Evolutionary conservation across 75 land plant genomes (phyloP).

Genomic region (Cupressus sempervirens): DNA sequence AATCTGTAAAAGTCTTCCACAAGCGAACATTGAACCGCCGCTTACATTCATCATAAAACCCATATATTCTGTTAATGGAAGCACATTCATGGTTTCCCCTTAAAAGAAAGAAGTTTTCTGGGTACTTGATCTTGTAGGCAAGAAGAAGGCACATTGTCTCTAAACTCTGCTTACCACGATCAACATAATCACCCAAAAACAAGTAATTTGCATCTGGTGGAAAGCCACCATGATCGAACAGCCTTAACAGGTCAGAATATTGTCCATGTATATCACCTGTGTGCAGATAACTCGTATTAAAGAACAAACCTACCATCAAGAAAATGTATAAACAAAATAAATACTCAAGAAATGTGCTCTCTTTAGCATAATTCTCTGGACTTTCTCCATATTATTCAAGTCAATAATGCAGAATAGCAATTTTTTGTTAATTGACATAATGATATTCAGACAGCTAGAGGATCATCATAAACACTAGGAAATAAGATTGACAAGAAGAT

Average conservation of each 20-base stretch:
- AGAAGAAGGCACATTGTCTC: slow-evolving; percentile 55
- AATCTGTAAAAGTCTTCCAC: slow-evolving; percentile 48
- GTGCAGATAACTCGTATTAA: not conserved
- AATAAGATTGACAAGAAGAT: not conserved
- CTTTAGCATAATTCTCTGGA: too few species aligned
- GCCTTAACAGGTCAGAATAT: slow-evolving; percentile 54
- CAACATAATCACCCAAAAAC: slow-evolving; percentile 73
- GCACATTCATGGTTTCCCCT: slow-evolving; percentile 59
- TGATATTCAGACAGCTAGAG: not conserved
- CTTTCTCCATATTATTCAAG: not conserved
- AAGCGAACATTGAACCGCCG: slow-evolving; percentile 46
- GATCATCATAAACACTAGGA: not conserved
- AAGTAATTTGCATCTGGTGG: slow-evolving; percentile 74
- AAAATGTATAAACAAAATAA: not conserved
- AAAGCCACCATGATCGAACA: slow-evolving; percentile 73
- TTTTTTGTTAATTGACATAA: not conserved
- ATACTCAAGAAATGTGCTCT: not conserved
- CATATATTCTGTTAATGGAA: slow-evolving; percentile 48
- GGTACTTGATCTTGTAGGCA: slow-evolving; percentile 48
- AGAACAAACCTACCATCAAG: not conserved
- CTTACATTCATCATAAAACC: slow-evolving; percentile 55
- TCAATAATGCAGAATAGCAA: not conserved
- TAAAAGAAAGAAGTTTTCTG: slow-evolving; percentile 42
- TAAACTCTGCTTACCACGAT: slow-evolving; percentile 62
- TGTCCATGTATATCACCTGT: slow-evolving; percentile 76